These are phyloP conservation scores for Vanderwaltozyma yarrowii DNA, from an alignment of 805 yeast genomes.

Conservation along the genomic window DNA sequence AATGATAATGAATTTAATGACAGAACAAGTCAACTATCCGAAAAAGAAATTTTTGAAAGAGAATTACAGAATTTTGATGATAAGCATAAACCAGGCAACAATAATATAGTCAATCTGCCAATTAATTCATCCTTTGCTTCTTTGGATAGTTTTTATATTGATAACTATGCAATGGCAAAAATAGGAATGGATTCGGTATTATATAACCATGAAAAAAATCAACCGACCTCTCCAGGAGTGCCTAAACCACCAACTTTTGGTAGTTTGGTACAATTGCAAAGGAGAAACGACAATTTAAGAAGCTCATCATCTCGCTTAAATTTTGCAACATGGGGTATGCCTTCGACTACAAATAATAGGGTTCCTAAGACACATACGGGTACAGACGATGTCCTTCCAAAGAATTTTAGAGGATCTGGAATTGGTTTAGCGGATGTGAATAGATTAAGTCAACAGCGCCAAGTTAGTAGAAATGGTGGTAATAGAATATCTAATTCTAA, in stretches of 20 bases:
- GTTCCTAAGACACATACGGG: conserved; percentile 2
- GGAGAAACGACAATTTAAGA: conserved; percentile 2
- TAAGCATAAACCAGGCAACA: conserved; percentile 13
- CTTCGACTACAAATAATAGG: conserved; percentile 6
- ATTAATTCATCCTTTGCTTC: conserved; percentile 71
- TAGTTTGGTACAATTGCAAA: conserved; percentile 3
- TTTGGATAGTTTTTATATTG: conserved; percentile 51
- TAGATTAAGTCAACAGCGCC: background rate
- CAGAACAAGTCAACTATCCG: conserved; percentile 3
- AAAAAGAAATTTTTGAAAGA: conserved; percentile 14
- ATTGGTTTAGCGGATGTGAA: conserved; percentile 1
- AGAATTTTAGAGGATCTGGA: conserved; percentile 1
- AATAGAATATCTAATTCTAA: too few relatives aligned
- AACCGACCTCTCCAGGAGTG: background rate
- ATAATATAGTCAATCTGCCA: conserved; percentile 53
- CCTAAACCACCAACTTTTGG: conserved; percentile 3
- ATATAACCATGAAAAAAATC: conserved; percentile 5
- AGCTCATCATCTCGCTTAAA: conserved; percentile 2
- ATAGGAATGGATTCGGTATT: conserved; percentile 7
- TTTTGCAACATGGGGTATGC: conserved; percentile 1
- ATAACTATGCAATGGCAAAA: conserved; percentile 33
- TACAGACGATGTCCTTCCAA: background rate
- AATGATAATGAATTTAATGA: conserved; percentile 4
- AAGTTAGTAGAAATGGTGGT: background rate
- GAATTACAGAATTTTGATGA: conserved; percentile 19